These are phyloP conservation scores for Colletotrichum nymphaeae DNA, from an alignment of 2,329 filamentous ascomycete species.

Conservation along the genomic window DNA sequence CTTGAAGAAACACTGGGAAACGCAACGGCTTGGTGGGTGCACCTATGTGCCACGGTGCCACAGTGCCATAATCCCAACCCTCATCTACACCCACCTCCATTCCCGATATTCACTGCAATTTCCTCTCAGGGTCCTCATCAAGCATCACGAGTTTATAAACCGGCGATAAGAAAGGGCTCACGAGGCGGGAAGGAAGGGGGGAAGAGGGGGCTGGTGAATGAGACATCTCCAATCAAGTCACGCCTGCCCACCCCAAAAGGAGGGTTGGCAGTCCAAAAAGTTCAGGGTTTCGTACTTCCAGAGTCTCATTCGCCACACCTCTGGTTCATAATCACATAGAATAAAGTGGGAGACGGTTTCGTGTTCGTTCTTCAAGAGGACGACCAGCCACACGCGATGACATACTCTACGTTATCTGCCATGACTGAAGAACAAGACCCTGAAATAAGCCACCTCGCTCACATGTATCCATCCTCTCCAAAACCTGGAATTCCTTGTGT, in stretches of 20 bases:
- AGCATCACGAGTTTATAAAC: neutral
- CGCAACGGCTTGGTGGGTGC: neutral
- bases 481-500: too few species aligned
- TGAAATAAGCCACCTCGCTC: too few species aligned
- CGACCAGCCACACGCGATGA: too few species aligned
- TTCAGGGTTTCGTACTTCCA: neutral
- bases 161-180: neutral
- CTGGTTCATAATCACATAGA: neutral
- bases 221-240: slow-evolving; percentile 24
- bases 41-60: neutral
- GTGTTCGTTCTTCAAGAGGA: too few species aligned
- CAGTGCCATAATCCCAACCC: neutral
- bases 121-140: neutral
- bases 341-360: too few species aligned
- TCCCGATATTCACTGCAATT: slow-evolving; percentile 11
- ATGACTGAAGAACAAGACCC: too few species aligned
- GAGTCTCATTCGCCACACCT: slow-evolving; percentile 1
- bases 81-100: neutral
- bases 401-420: too few species aligned
- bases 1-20: too few species aligned
- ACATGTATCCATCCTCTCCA: too few species aligned
- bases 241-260: neutral
- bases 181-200: neutral
- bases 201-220: slow-evolving; percentile 1
- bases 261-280: neutral